These are phyloP conservation scores for Wickerhamomyces strasburgensis DNA, from an alignment of 805 yeast species.

Conservation along the genomic window DNA sequence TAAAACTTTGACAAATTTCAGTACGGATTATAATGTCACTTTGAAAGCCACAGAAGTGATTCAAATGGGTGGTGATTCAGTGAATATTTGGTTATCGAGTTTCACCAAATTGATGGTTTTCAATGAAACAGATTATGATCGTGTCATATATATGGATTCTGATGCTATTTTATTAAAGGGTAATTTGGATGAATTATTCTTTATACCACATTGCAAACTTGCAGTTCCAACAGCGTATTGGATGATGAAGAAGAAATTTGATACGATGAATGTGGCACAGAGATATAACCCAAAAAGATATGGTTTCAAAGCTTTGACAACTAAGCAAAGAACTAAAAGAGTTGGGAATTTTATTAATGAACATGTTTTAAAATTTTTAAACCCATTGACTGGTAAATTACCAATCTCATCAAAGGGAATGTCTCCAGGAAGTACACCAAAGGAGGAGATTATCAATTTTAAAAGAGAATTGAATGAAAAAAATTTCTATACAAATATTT, in stretches of 20 bases:
- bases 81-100: slow-evolving; percentile 40
- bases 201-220: slow-evolving; percentile 41
- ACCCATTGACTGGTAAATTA: neutral
- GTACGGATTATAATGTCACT: slow-evolving; percentile 9
- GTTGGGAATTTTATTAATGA: slow-evolving; percentile 5
- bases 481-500: slow-evolving; percentile 26
- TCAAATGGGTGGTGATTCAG: slow-evolving; percentile 13
- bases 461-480: slow-evolving; percentile 5
- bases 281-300: slow-evolving; percentile 17
- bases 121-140: slow-evolving; percentile 41
- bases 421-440: neutral
- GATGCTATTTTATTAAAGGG: slow-evolving; percentile 41
- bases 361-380: slow-evolving; percentile 5
- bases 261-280: slow-evolving; percentile 16
- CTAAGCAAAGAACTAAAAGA: slow-evolving; percentile 17
- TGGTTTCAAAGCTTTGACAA: slow-evolving; percentile 23
- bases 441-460: neutral
- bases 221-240: slow-evolving; percentile 45
- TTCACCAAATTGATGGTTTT: slow-evolving; percentile 54
- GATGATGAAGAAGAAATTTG: slow-evolving; percentile 26
- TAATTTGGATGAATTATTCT: slow-evolving; percentile 47
- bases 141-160: slow-evolving; percentile 54
- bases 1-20: slow-evolving; percentile 7
- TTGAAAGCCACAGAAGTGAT: slow-evolving; percentile 17
- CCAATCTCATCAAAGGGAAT: neutral